Evolutionary conservation across 2,329 filamentous ascomycete species (phyloP).

Genomic region (Thielaviopsis euricoi): DNA sequence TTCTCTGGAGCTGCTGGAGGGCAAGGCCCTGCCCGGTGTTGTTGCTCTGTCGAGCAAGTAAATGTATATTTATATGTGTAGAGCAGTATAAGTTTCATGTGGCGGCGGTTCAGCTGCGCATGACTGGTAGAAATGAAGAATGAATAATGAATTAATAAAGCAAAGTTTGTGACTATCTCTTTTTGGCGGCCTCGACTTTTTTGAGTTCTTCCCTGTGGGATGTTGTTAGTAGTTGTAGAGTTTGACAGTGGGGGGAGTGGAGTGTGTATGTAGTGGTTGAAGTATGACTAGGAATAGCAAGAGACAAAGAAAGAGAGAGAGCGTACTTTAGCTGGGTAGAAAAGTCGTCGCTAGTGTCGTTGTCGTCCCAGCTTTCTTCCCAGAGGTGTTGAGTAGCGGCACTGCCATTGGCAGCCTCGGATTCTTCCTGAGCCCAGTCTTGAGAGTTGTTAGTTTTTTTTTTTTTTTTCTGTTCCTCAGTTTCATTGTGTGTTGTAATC

Average conservation of each 20-base stretch:
- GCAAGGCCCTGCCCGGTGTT: constrained; percentile 93
- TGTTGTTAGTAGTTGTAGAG: constrained; percentile 4
- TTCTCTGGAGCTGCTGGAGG: constrained; percentile 88
- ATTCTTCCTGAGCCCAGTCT: constrained; percentile 92
- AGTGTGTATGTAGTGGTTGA: no score
- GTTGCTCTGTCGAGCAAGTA: constrained; percentile 70
- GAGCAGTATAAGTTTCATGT: no score
- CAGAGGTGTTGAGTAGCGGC: constrained; percentile 66
- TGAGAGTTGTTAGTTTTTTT: neutral
- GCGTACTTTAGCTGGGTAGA: constrained; percentile 81
- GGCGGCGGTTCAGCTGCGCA: no score
- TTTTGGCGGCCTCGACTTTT: constrained; percentile 71
- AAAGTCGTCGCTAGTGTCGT: constrained; percentile 94
- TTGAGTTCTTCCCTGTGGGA: constrained; percentile 81
- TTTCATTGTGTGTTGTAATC: no score
- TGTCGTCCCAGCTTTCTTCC: constrained; percentile 99
- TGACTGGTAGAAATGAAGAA: no score
- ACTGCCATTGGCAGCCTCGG: constrained; percentile 56
- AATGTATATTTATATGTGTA: constrained; percentile 14
- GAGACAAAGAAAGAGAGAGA: no score
- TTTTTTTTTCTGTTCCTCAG: no score
- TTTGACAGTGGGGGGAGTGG: constrained; percentile 5
- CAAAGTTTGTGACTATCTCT: constrained; percentile 27
- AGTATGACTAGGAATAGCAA: no score
- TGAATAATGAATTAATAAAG: neutral